Conservation (phyloP, 164 flowering plant genomes). For the Sextonia rubra region DNA sequence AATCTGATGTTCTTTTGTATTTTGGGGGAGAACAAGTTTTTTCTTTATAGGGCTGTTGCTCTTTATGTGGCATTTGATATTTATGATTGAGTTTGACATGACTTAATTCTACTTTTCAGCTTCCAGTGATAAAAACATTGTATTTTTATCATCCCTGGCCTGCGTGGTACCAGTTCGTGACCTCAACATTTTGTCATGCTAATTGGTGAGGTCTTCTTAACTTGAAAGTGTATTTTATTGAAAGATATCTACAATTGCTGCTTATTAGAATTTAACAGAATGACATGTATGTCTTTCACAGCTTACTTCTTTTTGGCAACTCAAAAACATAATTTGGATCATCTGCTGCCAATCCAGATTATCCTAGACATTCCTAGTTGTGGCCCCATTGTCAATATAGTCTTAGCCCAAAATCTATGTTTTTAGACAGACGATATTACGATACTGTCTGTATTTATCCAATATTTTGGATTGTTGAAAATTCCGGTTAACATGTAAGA, state of each 20-base stretch:
- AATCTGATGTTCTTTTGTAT: no score
- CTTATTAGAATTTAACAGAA: neutral
- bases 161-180: conserved; percentile 90
- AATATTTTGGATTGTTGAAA: neutral
- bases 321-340: neutral
- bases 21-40: no score
- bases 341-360: neutral
- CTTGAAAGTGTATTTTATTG: neutral
- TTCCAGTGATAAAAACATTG: conserved; percentile 18
- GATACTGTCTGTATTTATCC: neutral
- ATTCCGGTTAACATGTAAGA: neutral
- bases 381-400: neutral
- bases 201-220: conserved; percentile 59
- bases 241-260: neutral
- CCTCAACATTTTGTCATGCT: conserved; percentile 94
- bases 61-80: neutral
- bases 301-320: neutral
- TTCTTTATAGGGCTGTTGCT: neutral
- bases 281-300: neutral
- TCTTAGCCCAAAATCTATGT: neutral
- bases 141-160: conserved; percentile 83
- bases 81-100: neutral
- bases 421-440: neutral
- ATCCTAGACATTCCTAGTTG: no score
- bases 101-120: neutral